These are phyloP conservation scores for Ailanthus altissimus DNA, from an alignment of 345 rosid genomes.

Conservation along the genomic window DNA sequence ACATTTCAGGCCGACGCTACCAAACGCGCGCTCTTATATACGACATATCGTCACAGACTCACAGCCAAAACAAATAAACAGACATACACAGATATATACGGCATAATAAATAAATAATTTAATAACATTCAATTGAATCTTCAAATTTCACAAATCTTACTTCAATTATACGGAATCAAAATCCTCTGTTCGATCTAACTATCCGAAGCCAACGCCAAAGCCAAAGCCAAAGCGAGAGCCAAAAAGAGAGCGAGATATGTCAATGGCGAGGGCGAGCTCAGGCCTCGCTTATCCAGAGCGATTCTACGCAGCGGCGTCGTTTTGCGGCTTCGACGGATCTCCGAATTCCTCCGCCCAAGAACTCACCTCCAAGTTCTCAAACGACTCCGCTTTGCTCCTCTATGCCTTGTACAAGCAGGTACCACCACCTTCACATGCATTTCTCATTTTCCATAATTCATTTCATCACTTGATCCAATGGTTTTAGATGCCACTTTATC, in stretches of 20 bases:
- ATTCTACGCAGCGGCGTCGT: conserved; percentile 92
- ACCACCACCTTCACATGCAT: conserved; percentile 10
- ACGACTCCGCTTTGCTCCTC: conserved; percentile 80
- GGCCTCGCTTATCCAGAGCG: conserved; percentile 98
- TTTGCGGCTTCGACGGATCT: conserved; percentile 91
- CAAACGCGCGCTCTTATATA: background rate
- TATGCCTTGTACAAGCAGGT: conserved; percentile 95
- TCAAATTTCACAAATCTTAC: background rate
- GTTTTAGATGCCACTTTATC: conserved; percentile 2
- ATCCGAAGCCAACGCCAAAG: background rate
- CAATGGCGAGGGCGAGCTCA: conserved; percentile 85
- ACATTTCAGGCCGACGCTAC: background rate
- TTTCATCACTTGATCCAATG: conserved; percentile 28
- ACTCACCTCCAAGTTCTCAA: conserved; percentile 72
- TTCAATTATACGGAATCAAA: background rate
- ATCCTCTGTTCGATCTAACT: background rate
- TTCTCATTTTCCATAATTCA: conserved; percentile 9
- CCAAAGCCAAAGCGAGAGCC: conserved; percentile 10
- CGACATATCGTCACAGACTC: background rate
- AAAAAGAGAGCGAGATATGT: conserved; percentile 31
- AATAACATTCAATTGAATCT: background rate
- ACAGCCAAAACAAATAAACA: background rate
- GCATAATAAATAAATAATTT: background rate
- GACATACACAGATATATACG: background rate
- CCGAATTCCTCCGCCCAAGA: conserved; percentile 48